Conservation (phyloP, 345 rosid species). For the Pistacia vera region DNA sequence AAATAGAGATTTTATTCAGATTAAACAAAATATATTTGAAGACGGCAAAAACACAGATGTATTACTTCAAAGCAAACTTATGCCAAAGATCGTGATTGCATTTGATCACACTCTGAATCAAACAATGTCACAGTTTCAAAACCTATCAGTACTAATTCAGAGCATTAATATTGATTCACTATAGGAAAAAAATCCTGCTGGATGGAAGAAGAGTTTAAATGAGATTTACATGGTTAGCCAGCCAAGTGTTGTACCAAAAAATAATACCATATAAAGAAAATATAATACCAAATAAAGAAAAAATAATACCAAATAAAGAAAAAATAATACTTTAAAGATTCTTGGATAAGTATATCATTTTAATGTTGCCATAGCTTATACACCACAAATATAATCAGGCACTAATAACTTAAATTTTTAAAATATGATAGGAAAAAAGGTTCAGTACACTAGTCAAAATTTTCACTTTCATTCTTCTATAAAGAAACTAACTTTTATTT, state of each 20-base stretch:
- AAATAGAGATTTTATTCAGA: conserved; percentile 11
- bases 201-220: background rate
- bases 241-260: background rate
- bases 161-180: background rate
- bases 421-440: background rate
- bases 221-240: background rate
- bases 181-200: background rate
- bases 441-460: background rate
- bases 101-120: background rate
- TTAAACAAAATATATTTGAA: conserved; percentile 3
- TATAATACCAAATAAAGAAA: background rate
- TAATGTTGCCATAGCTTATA: background rate
- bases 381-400: background rate
- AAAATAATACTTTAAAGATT: background rate
- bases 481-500: background rate
- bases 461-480: too few species aligned
- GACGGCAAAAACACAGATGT: conserved; percentile 1
- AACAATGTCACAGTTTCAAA: background rate
- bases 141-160: conserved; percentile 6
- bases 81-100: background rate
- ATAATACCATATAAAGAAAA: background rate
- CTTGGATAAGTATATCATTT: background rate
- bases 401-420: background rate
- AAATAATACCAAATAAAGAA: background rate
- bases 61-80: conserved; percentile 19